Conservation (phyloP, 495 filamentous ascomycete species). For the Penicillium argentinense region DNA sequence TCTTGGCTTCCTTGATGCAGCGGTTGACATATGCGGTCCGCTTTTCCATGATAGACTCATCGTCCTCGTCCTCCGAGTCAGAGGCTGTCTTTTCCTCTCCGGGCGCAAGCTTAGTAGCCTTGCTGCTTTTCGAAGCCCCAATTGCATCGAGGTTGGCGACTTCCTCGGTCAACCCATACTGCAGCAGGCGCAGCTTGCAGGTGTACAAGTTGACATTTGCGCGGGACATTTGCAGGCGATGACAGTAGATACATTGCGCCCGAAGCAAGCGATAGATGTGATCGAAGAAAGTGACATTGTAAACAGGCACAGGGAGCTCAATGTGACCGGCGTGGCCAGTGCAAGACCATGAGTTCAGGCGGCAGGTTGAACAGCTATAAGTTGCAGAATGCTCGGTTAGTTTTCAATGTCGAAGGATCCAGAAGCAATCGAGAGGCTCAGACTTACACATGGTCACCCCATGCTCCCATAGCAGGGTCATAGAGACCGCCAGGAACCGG, state of each 20-base stretch:
- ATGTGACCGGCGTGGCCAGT: slow-evolving; percentile 95
- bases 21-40: slow-evolving; percentile 69
- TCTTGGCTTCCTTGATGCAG: slow-evolving; percentile 57
- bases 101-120: too few relatives aligned
- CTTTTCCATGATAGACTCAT: slow-evolving; percentile 62
- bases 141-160: slow-evolving; percentile 66
- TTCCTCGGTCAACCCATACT: slow-evolving; percentile 77
- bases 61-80: slow-evolving; percentile 55
- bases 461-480: slow-evolving; percentile 90
- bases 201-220: slow-evolving; percentile 69
- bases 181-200: slow-evolving; percentile 85
- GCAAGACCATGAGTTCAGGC: slow-evolving; percentile 72
- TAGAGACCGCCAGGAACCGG: slow-evolving; percentile 87
- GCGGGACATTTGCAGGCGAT: slow-evolving; percentile 72
- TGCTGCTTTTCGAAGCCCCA: slow-evolving; percentile 31
- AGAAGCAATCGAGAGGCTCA: slow-evolving; percentile 1
- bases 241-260: slow-evolving; percentile 87
- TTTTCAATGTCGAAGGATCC: too few relatives aligned
- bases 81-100: slow-evolving; percentile 47
- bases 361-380: slow-evolving; percentile 84
- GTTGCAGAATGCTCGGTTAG: slow-evolving; percentile 20
- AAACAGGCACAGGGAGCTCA: slow-evolving; percentile 87
- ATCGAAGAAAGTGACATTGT: slow-evolving; percentile 92
- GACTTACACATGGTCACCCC: slow-evolving; percentile 75
- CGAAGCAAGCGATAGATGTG: slow-evolving; percentile 80